These are phyloP conservation scores for Talaromyces rugulosus DNA, from an alignment of 2,329 filamentous ascomycete genomes.

Conservation along the genomic window DNA sequence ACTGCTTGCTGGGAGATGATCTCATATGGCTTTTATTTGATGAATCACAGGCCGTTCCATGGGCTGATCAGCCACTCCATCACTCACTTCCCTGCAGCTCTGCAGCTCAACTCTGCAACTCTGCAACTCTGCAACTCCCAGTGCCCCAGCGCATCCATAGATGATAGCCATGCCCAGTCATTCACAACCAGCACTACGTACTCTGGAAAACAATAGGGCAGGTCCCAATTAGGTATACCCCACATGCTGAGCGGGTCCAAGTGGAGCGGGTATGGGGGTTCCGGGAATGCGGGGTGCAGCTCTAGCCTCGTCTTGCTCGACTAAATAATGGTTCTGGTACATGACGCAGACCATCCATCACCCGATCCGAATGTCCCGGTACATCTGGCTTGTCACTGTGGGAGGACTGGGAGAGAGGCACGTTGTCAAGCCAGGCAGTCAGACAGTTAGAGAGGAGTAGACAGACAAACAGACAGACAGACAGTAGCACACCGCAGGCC, in stretches of 20 bases:
- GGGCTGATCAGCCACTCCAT: neutral
- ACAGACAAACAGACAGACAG: too few relatives aligned
- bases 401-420: too few relatives aligned
- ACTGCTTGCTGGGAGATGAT: neutral
- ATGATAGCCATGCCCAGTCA: neutral
- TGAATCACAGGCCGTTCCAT: neutral
- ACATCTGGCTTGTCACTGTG: neutral
- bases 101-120: too few relatives aligned
- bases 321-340: neutral
- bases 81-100: neutral
- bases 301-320: slow-evolving; percentile 2
- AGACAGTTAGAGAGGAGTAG: neutral
- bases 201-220: neutral
- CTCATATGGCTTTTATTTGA: neutral
- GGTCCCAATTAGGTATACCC: neutral
- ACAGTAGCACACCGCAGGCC: neutral
- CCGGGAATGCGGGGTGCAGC: slow-evolving; percentile 17
- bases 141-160: neutral
- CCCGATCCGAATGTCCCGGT: slow-evolving; percentile 1
- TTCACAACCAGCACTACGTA: too few relatives aligned
- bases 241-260: slow-evolving; percentile 3
- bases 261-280: slow-evolving; percentile 9
- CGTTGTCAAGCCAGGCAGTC: too few relatives aligned
- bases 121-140: neutral
- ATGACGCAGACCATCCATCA: slow-evolving; percentile 14